Base-by-base conservation (phyloP, 2,329 filamentous ascomycete species). In the Bisporella sp. region DNA sequence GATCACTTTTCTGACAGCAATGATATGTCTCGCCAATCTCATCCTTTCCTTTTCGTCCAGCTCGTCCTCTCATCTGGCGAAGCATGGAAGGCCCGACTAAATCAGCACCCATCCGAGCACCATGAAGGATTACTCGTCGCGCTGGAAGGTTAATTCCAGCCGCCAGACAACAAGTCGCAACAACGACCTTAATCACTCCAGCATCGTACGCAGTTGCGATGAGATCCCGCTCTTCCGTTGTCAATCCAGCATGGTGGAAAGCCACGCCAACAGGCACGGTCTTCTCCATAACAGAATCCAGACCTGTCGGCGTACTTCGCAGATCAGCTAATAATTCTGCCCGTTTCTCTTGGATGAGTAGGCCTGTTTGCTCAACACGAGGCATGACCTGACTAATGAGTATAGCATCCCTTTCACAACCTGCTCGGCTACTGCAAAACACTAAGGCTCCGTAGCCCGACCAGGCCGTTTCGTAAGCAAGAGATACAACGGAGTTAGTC, bases 141-240 rank as follows among this genome's bases (percentile, higher is more conserved):
- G 87, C 87, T 11, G 78, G 78, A 61, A 91, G 69, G 65, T 91
- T 90, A 52, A 91, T 88, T n/a, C 87, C 87, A 11, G 86, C 87
- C n/a, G 87, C 87, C 50, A 91, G 74, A 62, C 85, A 89, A 60
- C 85, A 89, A 1, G 87, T 91, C 37, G 87, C 87, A 12, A 89
- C 81, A 47, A 88, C 82, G 1, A 89, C 79, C 57, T 84, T 84
- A 13, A 90, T 64, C 5, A 77, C 71, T 1, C 86, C 85, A 39
- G 70, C 66, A 61, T 90, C 86, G 57, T 89, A 90, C 9, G 85
- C 85, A 35, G 74, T 75, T 2, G 85, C 81, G 48, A 90, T 76
- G 6, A 89, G 68, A 45, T 89, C 85, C 45, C 86, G 76, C 64
- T 91, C 87, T 66, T 91, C 87, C 0, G 77, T 82, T 0, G 86